phyloP scores from a whole-genome alignment of 176 grass and related monocot species.

The Carex scoparia region DNA sequence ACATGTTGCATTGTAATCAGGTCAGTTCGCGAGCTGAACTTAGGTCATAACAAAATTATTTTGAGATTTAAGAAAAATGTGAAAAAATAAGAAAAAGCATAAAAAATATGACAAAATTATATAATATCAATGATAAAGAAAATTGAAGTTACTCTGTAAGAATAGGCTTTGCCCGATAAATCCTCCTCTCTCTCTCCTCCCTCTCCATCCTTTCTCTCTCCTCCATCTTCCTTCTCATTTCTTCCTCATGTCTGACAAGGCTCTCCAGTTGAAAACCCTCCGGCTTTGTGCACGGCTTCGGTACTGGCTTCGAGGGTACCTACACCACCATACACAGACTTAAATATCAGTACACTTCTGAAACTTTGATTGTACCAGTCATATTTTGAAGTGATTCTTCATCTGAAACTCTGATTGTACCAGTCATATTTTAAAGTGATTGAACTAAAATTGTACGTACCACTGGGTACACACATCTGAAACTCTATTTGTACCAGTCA shows the following conservation, averaged over 20 bases:
- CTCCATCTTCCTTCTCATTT: constrained; percentile 62
- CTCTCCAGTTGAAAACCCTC: constrained; percentile 87
- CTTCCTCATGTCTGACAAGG: constrained; percentile 72
- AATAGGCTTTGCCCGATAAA: constrained; percentile 67
- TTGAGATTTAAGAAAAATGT: no score
- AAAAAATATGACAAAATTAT: no score
- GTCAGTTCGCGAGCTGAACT: no score
- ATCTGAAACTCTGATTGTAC: no score
- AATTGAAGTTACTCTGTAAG: constrained; percentile 58
- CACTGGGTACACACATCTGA: not conserved
- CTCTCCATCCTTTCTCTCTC: constrained; percentile 49
- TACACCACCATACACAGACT: constrained; percentile 28
- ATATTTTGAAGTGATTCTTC: not conserved
- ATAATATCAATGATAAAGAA: constrained; percentile 7
- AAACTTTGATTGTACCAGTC: not conserved
- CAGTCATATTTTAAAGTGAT: not conserved
- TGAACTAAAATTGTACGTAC: constrained; percentile 32
- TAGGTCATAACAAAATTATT: no score
- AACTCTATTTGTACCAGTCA: not conserved
- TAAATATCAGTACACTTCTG: not conserved
- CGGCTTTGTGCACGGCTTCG: constrained; percentile 82
- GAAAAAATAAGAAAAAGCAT: no score
- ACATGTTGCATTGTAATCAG: no score
- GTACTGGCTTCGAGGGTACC: constrained; percentile 76
- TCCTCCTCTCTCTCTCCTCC: constrained; percentile 62